Conservation (phyloP, 2,329 filamentous ascomycete genomes). For the Colletotrichum karsti region DNA sequence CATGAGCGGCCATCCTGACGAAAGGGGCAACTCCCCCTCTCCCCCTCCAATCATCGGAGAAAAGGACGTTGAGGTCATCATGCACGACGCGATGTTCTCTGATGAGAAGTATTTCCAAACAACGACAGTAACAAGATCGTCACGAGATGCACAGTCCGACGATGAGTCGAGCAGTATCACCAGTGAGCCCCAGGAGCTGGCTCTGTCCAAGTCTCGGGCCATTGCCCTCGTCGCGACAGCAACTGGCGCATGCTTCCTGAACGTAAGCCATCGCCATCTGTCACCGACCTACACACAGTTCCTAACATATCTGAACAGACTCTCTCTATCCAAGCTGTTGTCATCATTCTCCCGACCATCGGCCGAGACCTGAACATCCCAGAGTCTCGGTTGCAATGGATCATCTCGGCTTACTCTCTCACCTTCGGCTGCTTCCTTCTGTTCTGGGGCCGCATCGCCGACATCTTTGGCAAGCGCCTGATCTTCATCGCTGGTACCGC, state of each 20-base stretch:
- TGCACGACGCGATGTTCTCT: neutral
- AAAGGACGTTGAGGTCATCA: conserved; percentile 10
- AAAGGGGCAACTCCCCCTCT: neutral
- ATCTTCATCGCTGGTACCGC: conserved; percentile 72
- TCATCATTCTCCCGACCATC: conserved; percentile 72
- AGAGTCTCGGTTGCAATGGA: conserved; percentile 69
- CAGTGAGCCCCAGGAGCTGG: conserved; percentile 33
- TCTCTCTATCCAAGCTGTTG: conserved; percentile 64
- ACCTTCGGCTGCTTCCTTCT: conserved; percentile 74
- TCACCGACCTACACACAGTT: neutral
- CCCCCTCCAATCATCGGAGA: neutral
- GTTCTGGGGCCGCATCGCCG: conserved; percentile 73
- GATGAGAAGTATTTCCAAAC: neutral
- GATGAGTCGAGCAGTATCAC: conserved; percentile 28
- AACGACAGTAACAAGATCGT: neutral
- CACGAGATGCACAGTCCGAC: conserved; percentile 16
- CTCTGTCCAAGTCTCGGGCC: conserved; percentile 58
- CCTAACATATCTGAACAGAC: conserved; percentile 47
- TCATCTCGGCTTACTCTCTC: conserved; percentile 72
- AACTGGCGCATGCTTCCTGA: conserved; percentile 64
- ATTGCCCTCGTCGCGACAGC: conserved; percentile 64
- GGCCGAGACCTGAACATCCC: conserved; percentile 64
- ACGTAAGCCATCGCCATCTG: conserved; percentile 44
- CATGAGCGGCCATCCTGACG: conserved; percentile 1
- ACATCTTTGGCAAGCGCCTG: conserved; percentile 71